These are phyloP conservation scores for Ulvella scutata DNA, from an alignment of 139 green algal genomes.

Conservation along the genomic window DNA sequence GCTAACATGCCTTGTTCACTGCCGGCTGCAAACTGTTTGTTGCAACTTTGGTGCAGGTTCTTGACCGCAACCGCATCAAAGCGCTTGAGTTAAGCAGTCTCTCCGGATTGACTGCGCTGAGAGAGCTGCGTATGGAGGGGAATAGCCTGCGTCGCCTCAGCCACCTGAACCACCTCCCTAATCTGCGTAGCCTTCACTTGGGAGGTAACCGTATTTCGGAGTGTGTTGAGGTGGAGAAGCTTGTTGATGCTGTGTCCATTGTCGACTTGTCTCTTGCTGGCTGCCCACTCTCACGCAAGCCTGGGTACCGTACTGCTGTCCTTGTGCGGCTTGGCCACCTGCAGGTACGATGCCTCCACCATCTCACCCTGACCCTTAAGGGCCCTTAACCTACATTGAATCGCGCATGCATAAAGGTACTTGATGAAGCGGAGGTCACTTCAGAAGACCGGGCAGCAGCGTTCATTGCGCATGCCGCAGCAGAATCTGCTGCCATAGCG, in stretches of 20 bases:
- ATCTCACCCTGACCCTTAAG: too few relatives aligned
- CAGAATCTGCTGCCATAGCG: not conserved
- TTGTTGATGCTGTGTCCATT: not conserved
- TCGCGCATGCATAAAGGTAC: too few relatives aligned
- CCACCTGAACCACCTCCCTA: not conserved
- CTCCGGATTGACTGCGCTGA: not conserved
- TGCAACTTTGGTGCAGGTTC: not conserved
- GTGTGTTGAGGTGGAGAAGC: not conserved
- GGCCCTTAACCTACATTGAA: too few relatives aligned
- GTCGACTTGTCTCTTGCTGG: not conserved
- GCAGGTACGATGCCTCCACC: not conserved
- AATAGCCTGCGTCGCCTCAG: not conserved
- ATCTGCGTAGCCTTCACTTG: not conserved
- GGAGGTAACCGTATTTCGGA: not conserved
- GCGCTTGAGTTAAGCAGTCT: not conserved
- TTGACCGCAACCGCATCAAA: not conserved
- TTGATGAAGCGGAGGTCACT: not conserved
- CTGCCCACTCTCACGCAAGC: not conserved
- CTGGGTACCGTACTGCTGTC: not conserved
- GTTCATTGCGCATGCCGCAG: not conserved
- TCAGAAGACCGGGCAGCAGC: not conserved
- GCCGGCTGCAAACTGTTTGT: not conserved
- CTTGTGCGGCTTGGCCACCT: not conserved
- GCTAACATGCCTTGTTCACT: too few relatives aligned
- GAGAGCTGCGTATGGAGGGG: not conserved